Percentiles rank a stretch among this genome's conserved stretches.
Evolutionary conservation across 352 stramenopile genomes (phyloP).

Genomic region (Pythium rishiriense): DNA sequence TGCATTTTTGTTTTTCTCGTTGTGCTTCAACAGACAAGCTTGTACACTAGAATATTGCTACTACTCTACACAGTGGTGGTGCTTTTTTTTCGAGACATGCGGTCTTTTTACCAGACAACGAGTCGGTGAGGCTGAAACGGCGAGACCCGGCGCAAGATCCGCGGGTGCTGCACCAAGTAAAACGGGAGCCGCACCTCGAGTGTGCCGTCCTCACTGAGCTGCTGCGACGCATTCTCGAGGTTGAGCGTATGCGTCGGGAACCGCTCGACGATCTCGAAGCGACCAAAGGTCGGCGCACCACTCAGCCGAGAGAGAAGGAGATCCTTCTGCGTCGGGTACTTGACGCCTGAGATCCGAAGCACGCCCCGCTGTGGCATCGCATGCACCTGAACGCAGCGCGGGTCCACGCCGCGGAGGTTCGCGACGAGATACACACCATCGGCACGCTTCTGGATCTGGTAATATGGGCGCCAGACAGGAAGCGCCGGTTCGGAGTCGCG

Average conservation of each 20-base stretch:
- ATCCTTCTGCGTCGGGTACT: slow-evolving; percentile 59
- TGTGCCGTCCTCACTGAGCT: slow-evolving; percentile 45
- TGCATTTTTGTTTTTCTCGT: not conserved
- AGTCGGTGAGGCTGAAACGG: slow-evolving; percentile 31
- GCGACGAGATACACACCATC: slow-evolving; percentile 50
- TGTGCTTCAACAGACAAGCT: not conserved
- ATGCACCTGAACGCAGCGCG: slow-evolving; percentile 42
- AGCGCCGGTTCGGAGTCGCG: slow-evolving; percentile 31
- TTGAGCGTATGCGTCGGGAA: slow-evolving; percentile 45
- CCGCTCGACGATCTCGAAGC: slow-evolving; percentile 64
- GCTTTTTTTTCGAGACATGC: too few relatives aligned
- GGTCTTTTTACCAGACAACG: slow-evolving; percentile 13
- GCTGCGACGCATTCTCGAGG: slow-evolving; percentile 56
- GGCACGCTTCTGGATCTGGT: slow-evolving; percentile 48
- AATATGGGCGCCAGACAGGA: slow-evolving; percentile 60
- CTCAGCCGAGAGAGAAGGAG: slow-evolving; percentile 54
- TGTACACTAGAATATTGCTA: not conserved
- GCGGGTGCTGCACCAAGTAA: slow-evolving; percentile 32
- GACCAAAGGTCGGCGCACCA: slow-evolving; percentile 55
- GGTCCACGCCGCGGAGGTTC: slow-evolving; percentile 31
- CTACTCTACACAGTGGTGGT: not conserved
- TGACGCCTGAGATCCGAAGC: slow-evolving; percentile 49
- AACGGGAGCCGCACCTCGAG: slow-evolving; percentile 66
- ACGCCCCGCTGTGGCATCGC: slow-evolving; percentile 40
- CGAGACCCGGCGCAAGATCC: slow-evolving; percentile 34